Evolutionary conservation across 2,329 filamentous ascomycete genomes (phyloP), one percentile per base, ranked within the genome.

Genomic region (Penicillium brasilianum): DNA sequence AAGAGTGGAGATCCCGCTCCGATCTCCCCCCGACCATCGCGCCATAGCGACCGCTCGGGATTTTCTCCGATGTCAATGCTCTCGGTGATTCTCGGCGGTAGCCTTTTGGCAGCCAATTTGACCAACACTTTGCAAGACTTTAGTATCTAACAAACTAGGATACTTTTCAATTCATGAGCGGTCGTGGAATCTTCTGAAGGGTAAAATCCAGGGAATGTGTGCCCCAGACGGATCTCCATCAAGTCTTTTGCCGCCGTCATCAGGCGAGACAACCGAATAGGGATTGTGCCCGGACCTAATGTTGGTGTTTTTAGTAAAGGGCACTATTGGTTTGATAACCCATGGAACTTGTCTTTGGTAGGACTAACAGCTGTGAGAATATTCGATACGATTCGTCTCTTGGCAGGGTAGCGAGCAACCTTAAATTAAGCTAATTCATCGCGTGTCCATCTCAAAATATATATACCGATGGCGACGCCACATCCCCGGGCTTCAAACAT

Each of bases 1-100:
- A 52, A 59, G 46, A 63, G 66, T 69, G 68, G 66, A 69, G 63
- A 63, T 57, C 28, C 66, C 66, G 59, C 58, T 60, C 59, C 61
- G 64, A 68, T 69, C 61, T 61, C 25, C 57, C 41, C n/a, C 63
- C 61, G 63, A 32, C 37, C 18, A 32, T 50, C 34, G 55, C 43
- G 22, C 56, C 22, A 43, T 59, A 28, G 20, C 46, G 57, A 44
- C 50, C 22, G 44, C 56, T 64, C 60, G 60, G 60, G 53, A 30
- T 53, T 57, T 50, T 53, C 37, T 54, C 57, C 57, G 49, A 18
- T 37, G 41, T 9, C n/a, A n/a, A 41, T 20, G 5, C 28, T 3
- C 49, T 66, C 65, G 65, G 65, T 4, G 55, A 30, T 64, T 66
- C 34, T 67, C 65, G 65, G 64, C 55, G 52, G 2, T 41, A 7